Evolutionary conservation across 2,329 filamentous ascomycete genomes (phyloP).

Genomic region (Claviceps digitariae): DNA sequence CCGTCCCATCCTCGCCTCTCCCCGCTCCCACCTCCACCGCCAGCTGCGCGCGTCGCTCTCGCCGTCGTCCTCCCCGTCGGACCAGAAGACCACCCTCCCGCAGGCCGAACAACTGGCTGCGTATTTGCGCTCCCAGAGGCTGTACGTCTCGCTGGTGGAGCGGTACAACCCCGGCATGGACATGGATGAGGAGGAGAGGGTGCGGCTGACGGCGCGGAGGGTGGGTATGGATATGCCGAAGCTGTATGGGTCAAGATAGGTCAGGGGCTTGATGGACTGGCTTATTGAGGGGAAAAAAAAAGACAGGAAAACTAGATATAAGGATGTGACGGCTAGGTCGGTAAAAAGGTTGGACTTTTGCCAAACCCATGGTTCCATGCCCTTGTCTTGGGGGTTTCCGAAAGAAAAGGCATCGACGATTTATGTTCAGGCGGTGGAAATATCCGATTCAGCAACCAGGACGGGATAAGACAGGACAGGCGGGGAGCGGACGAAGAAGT

Average conservation of each 20-base stretch:
- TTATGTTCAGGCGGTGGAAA: too few relatives aligned
- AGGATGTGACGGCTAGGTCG: too few relatives aligned
- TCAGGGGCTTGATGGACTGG: too few relatives aligned
- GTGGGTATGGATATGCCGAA: slow-evolving; percentile 82
- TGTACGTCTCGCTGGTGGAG: slow-evolving; percentile 69
- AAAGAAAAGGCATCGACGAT: too few relatives aligned
- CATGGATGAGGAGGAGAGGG: slow-evolving; percentile 73
- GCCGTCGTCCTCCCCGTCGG: slow-evolving; percentile 10
- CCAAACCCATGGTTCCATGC: too few relatives aligned
- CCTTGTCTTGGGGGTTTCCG: too few relatives aligned
- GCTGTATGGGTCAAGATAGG: slow-evolving; percentile 28
- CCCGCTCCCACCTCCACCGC: slow-evolving; percentile 39
- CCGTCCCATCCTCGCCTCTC: slow-evolving; percentile 39
- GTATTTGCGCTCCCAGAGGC: slow-evolving; percentile 75
- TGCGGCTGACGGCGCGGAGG: slow-evolving; percentile 68
- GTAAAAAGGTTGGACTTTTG: too few relatives aligned
- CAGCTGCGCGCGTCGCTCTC: slow-evolving; percentile 19
- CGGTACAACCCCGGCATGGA: slow-evolving; percentile 88
- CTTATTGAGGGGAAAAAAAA: not conserved
- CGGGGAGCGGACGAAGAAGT: too few relatives aligned
- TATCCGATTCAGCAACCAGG: too few relatives aligned
- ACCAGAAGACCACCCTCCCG: slow-evolving; percentile 11
- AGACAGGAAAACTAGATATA: not conserved
- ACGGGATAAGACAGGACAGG: too few relatives aligned
- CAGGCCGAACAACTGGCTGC: slow-evolving; percentile 60